Conservation (phyloP, 257 asterid genomes). For the Solanum chaucha region DNA sequence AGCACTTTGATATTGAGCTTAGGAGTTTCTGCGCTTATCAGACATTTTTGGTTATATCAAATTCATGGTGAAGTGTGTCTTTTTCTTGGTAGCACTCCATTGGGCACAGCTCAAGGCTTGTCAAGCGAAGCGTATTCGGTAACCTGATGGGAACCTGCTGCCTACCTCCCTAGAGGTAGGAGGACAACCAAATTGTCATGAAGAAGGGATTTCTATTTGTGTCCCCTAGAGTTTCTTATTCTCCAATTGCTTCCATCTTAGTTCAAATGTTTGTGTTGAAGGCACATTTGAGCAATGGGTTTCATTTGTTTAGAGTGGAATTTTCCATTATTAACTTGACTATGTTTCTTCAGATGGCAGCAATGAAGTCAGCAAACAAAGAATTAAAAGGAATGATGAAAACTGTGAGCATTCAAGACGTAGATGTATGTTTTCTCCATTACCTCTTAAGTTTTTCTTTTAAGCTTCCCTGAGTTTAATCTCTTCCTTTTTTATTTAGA, state of each 20-base stretch:
- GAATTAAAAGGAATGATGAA: slow-evolving; percentile 99
- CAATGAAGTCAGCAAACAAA: slow-evolving; percentile 87
- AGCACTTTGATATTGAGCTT: not conserved
- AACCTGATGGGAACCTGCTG: slow-evolving; percentile 80
- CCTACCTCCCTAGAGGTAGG: slow-evolving; percentile 84
- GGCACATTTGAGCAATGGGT: slow-evolving; percentile 7
- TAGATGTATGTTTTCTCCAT: slow-evolving; percentile 57
- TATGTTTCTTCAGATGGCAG: slow-evolving; percentile 68
- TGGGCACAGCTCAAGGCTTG: slow-evolving; percentile 61
- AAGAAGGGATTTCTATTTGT: slow-evolving; percentile 16
- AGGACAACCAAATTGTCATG: slow-evolving; percentile 29
- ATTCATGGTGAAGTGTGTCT: slow-evolving; percentile 35
- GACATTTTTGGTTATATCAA: not conserved
- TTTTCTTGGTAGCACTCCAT: slow-evolving; percentile 59
- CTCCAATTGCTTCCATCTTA: not conserved
- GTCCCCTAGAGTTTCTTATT: slow-evolving; percentile 6
- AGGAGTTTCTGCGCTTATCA: not conserved
- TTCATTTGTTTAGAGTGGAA: slow-evolving; percentile 1
- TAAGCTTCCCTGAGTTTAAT: not conserved
- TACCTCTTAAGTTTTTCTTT: not conserved
- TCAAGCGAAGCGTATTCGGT: slow-evolving; percentile 51
- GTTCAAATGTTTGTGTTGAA: slow-evolving; percentile 16
- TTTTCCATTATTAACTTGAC: slow-evolving; percentile 3
- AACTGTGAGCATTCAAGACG: slow-evolving; percentile 93
- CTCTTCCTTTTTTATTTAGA: not conserved